Percentiles rank a stretch among this genome's conserved stretches.
phyloP scores from a whole-genome alignment of 78 protist species.

The Speleostelium caveatum region DNA sequence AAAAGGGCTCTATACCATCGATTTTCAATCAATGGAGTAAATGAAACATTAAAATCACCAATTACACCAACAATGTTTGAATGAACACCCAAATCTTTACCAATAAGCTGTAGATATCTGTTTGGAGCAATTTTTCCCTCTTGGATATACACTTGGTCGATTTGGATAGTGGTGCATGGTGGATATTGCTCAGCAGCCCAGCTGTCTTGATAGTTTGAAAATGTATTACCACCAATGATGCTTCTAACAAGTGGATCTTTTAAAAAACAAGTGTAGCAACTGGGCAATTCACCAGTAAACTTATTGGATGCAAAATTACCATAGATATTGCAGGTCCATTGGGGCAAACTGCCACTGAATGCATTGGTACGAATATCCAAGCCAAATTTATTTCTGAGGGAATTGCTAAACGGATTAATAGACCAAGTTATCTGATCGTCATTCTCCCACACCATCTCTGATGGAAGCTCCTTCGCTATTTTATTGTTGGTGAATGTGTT shows the following conservation, averaged over 20 bases:
- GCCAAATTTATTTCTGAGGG: not conserved
- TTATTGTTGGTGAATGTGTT: not conserved
- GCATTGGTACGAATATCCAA: not conserved
- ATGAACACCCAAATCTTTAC: not conserved
- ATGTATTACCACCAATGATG: not conserved
- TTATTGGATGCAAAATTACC: not conserved
- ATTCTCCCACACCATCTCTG: not conserved
- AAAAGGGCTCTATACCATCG: not conserved
- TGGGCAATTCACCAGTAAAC: constrained; percentile 6
- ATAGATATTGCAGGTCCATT: not conserved
- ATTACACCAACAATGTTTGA: not conserved
- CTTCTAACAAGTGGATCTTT: not conserved
- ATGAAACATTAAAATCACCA: not conserved
- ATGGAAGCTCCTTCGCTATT: not conserved
- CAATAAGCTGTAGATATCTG: not conserved
- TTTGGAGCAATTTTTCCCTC: not conserved
- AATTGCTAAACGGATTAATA: not conserved
- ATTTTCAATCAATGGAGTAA: not conserved
- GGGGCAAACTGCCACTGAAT: not conserved
- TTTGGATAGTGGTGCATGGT: not conserved
- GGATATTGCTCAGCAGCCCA: constrained; percentile 2
- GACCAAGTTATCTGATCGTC: not conserved
- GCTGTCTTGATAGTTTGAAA: constrained; percentile 21
- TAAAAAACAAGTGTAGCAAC: not conserved
- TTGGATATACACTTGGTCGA: not conserved